Conservation (phyloP, 108 stramenopile species). For the Conticribra guillardii region DNA sequence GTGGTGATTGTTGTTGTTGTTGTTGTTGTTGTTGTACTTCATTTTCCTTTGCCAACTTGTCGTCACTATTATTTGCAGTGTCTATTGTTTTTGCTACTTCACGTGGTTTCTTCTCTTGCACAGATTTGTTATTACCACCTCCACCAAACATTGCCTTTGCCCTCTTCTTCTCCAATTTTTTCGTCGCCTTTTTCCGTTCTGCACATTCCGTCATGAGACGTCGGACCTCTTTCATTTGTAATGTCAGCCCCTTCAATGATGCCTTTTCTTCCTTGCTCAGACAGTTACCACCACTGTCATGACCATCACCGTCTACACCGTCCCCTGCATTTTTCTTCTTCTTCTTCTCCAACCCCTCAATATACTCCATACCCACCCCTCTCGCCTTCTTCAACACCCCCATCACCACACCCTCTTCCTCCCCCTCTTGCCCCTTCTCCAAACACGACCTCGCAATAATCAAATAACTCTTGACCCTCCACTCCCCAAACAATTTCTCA, state of each 20-base stretch:
- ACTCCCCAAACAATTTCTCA: constrained; percentile 80
- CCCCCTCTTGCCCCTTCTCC: constrained; percentile 48
- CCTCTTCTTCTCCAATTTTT: constrained; percentile 65
- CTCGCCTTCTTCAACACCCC: constrained; percentile 51
- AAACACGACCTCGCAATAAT: constrained; percentile 52
- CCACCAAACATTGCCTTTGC: constrained; percentile 72
- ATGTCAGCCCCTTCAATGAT: constrained; percentile 44
- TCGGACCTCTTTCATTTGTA: constrained; percentile 68
- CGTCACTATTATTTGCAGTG: no score
- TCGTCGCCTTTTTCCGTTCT: constrained; percentile 48
- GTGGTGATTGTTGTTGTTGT: no score
- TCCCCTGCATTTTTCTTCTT: background rate
- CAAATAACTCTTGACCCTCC: constrained; percentile 71
- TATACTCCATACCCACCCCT: constrained; percentile 47
- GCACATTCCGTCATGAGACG: constrained; percentile 46
- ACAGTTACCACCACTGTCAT: background rate
- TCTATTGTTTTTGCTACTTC: no score
- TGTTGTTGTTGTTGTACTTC: no score
- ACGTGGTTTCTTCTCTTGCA: no score
- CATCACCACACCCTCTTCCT: constrained; percentile 31
- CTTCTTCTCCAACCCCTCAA: constrained; percentile 18
- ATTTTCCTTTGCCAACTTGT: no score
- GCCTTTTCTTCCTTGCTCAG: constrained; percentile 34
- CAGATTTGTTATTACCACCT: no score
- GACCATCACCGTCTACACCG: background rate